These are phyloP conservation scores for Pisolithus tinctorius DNA, from an alignment of 768 basidiomycete genomes.

Conservation along the genomic window DNA sequence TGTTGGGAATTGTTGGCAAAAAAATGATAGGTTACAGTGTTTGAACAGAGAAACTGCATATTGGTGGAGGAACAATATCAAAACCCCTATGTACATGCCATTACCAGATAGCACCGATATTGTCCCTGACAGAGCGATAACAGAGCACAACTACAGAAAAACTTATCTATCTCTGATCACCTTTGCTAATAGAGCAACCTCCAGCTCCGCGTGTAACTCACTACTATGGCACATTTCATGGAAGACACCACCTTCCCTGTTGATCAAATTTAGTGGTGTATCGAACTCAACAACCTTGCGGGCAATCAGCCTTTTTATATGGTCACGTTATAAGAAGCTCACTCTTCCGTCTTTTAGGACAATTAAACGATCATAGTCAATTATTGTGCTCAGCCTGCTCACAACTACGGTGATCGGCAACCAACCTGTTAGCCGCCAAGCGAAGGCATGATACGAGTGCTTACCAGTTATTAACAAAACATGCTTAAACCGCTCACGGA, in stretches of 20 bases:
- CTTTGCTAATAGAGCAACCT: too few relatives aligned
- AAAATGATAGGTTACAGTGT: too few relatives aligned
- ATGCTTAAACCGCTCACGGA: constrained; percentile 76
- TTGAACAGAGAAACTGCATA: too few relatives aligned
- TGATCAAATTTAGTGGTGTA: constrained; percentile 62
- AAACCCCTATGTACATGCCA: too few relatives aligned
- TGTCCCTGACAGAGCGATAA: too few relatives aligned
- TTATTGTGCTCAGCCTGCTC: constrained; percentile 69
- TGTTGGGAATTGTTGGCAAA: too few relatives aligned
- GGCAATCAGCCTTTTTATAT: background rate
- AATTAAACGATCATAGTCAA: constrained; percentile 75
- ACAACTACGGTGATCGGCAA: constrained; percentile 35
- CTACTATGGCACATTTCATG: constrained; percentile 66
- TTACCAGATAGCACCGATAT: too few relatives aligned
- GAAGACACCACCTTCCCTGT: constrained; percentile 58
- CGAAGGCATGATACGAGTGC: constrained; percentile 12
- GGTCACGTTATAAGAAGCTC: constrained; percentile 16
- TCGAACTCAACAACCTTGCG: constrained; percentile 55
- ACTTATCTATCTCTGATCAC: too few relatives aligned
- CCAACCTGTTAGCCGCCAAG: background rate
- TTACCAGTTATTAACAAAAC: constrained; percentile 67
- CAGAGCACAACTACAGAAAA: too few relatives aligned
- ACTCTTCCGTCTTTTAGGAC: constrained; percentile 51
- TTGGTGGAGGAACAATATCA: too few relatives aligned
- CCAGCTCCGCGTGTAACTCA: constrained; percentile 22